Evolutionary conservation across 2,329 filamentous ascomycete species (phyloP).

Genomic region (Aureobasidium sp.): DNA sequence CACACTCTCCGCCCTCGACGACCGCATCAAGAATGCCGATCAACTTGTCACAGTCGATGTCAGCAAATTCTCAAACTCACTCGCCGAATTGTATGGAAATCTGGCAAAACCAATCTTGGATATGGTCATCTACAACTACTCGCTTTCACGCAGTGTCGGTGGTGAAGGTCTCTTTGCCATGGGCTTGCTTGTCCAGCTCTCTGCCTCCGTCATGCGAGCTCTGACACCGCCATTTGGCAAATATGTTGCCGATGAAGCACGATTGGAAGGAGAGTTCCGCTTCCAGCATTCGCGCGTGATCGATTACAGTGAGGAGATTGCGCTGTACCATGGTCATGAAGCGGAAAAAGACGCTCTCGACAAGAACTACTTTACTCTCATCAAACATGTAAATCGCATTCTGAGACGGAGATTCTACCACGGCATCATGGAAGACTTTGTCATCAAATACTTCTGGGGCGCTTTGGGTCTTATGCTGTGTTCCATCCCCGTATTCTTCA

Average conservation of each 20-base stretch:
- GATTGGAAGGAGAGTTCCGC: constrained; percentile 90
- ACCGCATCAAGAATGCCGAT: constrained; percentile 97
- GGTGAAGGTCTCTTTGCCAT: constrained; percentile 94
- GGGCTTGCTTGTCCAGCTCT: constrained; percentile 87
- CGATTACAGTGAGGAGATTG: constrained; percentile 92
- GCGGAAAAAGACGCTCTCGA: constrained; percentile 94
- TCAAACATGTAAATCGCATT: constrained; percentile 98
- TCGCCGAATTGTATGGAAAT: constrained; percentile 94
- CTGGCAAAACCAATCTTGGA: constrained; percentile 90
- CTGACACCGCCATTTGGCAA: constrained; percentile 94
- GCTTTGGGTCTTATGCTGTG: constrained; percentile 85
- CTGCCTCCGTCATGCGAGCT: constrained; percentile 85
- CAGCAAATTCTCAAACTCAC: constrained; percentile 87
- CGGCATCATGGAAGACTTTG: constrained; percentile 99
- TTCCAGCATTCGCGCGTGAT: constrained; percentile 93
- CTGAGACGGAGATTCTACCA: constrained; percentile 86
- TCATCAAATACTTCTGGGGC: constrained; percentile 99
- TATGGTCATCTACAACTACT: constrained; percentile 95
- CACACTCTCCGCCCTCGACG: constrained; percentile 86
- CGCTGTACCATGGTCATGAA: constrained; percentile 83
- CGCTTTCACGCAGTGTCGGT: constrained; percentile 87
- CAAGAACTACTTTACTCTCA: constrained; percentile 97
- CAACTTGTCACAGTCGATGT: constrained; percentile 96
- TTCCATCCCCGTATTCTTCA: constrained; percentile 93
- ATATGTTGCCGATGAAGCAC: constrained; percentile 93